Conservation (phyloP, 805 yeast species). For the Myxozyma neglecta region DNA sequence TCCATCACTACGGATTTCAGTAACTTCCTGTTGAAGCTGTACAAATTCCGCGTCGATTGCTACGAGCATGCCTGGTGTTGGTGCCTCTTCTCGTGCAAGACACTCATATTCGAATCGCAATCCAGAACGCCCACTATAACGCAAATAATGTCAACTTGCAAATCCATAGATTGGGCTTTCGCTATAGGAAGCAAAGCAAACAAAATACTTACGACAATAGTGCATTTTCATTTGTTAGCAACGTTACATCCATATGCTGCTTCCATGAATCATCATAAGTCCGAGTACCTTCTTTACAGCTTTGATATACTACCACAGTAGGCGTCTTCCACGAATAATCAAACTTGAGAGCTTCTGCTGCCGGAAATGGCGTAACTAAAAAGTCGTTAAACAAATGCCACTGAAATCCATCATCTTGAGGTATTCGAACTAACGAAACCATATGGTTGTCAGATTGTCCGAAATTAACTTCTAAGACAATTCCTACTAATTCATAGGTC, state of each 20-base stretch:
- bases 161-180: too few relatives aligned
- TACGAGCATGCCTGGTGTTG: slow-evolving; percentile 69
- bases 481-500: slow-evolving; percentile 40
- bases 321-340: slow-evolving; percentile 82
- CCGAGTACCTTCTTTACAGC: slow-evolving; percentile 35
- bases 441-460: slow-evolving; percentile 39
- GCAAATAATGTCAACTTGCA: slow-evolving; percentile 44
- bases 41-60: slow-evolving; percentile 99
- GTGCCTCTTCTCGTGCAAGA: slow-evolving; percentile 69
- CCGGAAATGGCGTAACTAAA: slow-evolving; percentile 71
- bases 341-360: slow-evolving; percentile 74
- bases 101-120: slow-evolving; percentile 63
- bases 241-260: slow-evolving; percentile 55
- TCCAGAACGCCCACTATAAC: slow-evolving; percentile 54
- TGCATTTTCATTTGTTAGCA: slow-evolving; percentile 64
- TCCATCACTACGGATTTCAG: slow-evolving; percentile 76
- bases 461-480: slow-evolving; percentile 40
- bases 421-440: slow-evolving; percentile 40
- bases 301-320: slow-evolving; percentile 65
- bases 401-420: slow-evolving; percentile 28
- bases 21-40: slow-evolving; percentile 69
- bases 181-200: not conserved
- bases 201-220: slow-evolving; percentile 1
- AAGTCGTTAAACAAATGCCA: slow-evolving; percentile 94
- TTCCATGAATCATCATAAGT: slow-evolving; percentile 53